Evolutionary conservation across 2,329 filamentous ascomycete species (phyloP).

Genomic region (Byssothecium circinans): DNA sequence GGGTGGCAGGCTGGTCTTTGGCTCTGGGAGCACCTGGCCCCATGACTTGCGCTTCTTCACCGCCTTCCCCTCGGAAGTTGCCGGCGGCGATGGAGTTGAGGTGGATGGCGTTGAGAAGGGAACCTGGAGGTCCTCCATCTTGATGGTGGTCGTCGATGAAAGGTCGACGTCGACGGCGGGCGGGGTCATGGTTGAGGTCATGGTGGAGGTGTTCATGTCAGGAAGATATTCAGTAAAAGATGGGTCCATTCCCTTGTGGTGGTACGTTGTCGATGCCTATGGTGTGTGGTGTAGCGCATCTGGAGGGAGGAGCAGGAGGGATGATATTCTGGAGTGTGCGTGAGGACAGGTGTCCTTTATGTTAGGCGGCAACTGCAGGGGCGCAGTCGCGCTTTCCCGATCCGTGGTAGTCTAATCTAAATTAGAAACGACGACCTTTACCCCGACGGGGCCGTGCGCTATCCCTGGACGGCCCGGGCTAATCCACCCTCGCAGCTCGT

Average conservation of each 20-base stretch:
- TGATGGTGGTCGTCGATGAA: slow-evolving; percentile 40
- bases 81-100: slow-evolving; percentile 20
- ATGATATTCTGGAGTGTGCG: slow-evolving; percentile 29
- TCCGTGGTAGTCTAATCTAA: slow-evolving; percentile 19
- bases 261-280: slow-evolving; percentile 28
- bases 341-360: slow-evolving; percentile 43
- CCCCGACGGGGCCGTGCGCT: slow-evolving; percentile 10
- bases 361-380: slow-evolving; percentile 28
- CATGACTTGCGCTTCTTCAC: slow-evolving; percentile 97
- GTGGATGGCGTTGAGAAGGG: slow-evolving; percentile 23
- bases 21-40: slow-evolving; percentile 94
- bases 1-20: slow-evolving; percentile 93
- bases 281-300: slow-evolving; percentile 30
- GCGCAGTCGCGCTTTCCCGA: slow-evolving; percentile 15
- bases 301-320: slow-evolving; percentile 30
- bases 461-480: slow-evolving; percentile 4
- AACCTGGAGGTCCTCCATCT: slow-evolving; percentile 46
- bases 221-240: slow-evolving; percentile 23
- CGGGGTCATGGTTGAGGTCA: slow-evolving; percentile 25
- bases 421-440: slow-evolving; percentile 23
- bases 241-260: slow-evolving; percentile 33
- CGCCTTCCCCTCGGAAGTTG: slow-evolving; percentile 54
- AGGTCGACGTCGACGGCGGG: slow-evolving; percentile 25
- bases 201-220: slow-evolving; percentile 29
- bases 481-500: too few relatives aligned